Evolutionary conservation across 345 rosid species (phyloP).

Genomic region (Lagerstroemia speciosa): DNA sequence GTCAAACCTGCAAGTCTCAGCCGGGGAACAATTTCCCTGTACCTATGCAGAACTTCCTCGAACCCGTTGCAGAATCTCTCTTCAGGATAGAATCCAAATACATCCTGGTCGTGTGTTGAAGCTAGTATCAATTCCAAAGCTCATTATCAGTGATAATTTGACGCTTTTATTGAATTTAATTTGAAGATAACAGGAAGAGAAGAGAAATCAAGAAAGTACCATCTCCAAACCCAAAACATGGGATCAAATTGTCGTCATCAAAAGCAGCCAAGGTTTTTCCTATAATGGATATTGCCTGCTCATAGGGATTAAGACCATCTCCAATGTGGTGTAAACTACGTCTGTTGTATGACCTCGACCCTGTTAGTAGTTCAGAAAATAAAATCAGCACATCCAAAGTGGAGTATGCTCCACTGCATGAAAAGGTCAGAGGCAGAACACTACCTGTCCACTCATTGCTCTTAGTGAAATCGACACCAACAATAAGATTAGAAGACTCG

Average conservation of each 20-base stretch:
- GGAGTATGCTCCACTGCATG: background rate
- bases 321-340: constrained; percentile 42
- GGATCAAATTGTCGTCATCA: constrained; percentile 48
- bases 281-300: constrained; percentile 49
- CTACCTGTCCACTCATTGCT: constrained; percentile 51
- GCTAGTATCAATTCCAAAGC: constrained; percentile 26
- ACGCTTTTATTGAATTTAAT: background rate
- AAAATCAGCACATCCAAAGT: background rate
- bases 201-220: constrained; percentile 15
- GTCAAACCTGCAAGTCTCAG: constrained; percentile 43
- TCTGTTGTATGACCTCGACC: constrained; percentile 41
- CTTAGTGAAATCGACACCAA: constrained; percentile 45
- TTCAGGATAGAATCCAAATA: constrained; percentile 44
- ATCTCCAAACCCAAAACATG: constrained; percentile 56
- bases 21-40: constrained; percentile 45
- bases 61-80: constrained; percentile 52
- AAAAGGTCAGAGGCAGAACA: background rate
- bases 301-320: constrained; percentile 39
- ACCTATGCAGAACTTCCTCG: constrained; percentile 44
- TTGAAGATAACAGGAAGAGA: background rate
- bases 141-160: background rate
- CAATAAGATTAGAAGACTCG: constrained; percentile 48
- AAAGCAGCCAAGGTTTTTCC: constrained; percentile 51
- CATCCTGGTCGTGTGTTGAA: constrained; percentile 60
- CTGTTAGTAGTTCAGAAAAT: constrained; percentile 11